Conservation (phyloP, 805 yeast genomes). For the Metschnikowia arizonensis region DNA sequence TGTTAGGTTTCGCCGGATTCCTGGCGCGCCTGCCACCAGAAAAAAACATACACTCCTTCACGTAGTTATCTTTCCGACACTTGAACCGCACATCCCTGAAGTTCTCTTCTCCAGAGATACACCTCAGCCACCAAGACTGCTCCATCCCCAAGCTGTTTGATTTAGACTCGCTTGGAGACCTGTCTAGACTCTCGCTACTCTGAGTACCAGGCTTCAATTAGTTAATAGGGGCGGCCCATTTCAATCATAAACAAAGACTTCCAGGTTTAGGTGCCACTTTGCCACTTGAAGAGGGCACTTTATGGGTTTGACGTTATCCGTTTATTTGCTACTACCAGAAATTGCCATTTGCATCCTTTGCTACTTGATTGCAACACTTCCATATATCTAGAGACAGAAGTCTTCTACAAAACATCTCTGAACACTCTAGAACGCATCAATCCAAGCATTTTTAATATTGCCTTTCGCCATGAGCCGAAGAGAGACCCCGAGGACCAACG, state of each 20-base stretch:
- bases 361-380: not conserved
- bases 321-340: not conserved
- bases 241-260: not conserved
- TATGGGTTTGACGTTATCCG: not conserved
- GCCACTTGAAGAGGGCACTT: not conserved
- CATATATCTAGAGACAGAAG: not conserved
- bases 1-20: not conserved
- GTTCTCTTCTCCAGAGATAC: conserved; percentile 1
- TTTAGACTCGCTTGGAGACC: conserved; percentile 1
- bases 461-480: conserved; percentile 1
- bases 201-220: not conserved
- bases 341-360: not conserved
- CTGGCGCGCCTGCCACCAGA: conserved; percentile 6
- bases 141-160: conserved; percentile 1
- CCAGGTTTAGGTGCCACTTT: not conserved
- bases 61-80: not conserved
- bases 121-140: not conserved
- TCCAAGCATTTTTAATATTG: not conserved
- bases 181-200: conserved; percentile 1
- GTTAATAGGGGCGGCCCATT: not conserved
- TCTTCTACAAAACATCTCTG: not conserved
- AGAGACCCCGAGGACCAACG: not conserved
- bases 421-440: not conserved
- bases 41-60: conserved; percentile 4
- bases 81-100: not conserved